These are phyloP conservation scores for Suillus hirtellus DNA, from an alignment of 768 basidiomycete species.

Conservation along the genomic window DNA sequence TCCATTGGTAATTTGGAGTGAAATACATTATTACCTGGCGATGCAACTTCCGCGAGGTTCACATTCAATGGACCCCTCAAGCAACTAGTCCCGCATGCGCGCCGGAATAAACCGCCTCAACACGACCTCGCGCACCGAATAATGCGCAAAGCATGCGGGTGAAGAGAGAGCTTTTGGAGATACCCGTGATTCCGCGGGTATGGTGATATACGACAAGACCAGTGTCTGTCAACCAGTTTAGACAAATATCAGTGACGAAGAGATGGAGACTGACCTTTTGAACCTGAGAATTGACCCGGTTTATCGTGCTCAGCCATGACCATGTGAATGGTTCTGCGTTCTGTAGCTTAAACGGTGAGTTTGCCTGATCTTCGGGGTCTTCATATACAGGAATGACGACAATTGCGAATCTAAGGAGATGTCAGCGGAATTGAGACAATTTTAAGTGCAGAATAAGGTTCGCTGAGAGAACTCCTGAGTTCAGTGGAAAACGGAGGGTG, in stretches of 20 bases:
- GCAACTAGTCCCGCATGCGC: slow-evolving; percentile 78
- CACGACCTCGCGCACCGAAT: slow-evolving; percentile 82
- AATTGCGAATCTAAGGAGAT: slow-evolving; percentile 71
- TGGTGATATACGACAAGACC: slow-evolving; percentile 88
- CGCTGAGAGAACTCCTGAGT: not conserved
- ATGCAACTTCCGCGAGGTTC: not conserved
- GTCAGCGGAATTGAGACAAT: slow-evolving; percentile 3
- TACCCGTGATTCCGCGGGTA: slow-evolving; percentile 70
- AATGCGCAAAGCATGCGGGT: slow-evolving; percentile 75
- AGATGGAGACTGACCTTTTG: not conserved
- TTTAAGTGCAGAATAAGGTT: not conserved
- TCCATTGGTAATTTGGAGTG: no score
- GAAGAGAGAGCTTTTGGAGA: slow-evolving; percentile 54
- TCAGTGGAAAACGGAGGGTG: not conserved
- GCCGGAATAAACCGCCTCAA: slow-evolving; percentile 87
- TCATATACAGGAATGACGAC: slow-evolving; percentile 92
- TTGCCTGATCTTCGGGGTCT: slow-evolving; percentile 67
- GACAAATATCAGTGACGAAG: not conserved
- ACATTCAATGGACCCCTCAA: not conserved
- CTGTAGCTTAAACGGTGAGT: slow-evolving; percentile 63
- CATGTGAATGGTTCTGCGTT: slow-evolving; percentile 79
- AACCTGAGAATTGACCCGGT: not conserved
- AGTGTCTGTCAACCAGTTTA: slow-evolving; percentile 61
- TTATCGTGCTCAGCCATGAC: slow-evolving; percentile 50
- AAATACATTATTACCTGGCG: no score